A percentile compares a stretch with the other conserved stretches of the same genome.
Conservation (phyloP, 2,329 filamentous ascomycete genomes). For the Curvularia hawaiiensis region DNA sequence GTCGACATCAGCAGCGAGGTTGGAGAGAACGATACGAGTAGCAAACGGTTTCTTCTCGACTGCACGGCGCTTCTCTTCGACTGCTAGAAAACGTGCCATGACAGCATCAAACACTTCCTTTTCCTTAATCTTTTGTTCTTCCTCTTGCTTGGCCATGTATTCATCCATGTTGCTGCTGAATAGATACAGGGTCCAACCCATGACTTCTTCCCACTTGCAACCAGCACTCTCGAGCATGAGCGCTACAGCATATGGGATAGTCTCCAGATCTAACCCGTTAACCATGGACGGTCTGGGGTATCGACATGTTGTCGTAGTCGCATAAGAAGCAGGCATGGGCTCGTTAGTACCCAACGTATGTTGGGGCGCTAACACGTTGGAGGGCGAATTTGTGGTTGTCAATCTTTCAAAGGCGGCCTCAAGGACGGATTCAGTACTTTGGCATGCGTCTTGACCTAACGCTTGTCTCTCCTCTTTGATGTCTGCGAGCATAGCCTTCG, state of each 20-base stretch:
- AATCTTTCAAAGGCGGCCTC: slow-evolving; percentile 4
- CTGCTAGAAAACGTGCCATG: slow-evolving; percentile 17
- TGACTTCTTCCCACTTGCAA: slow-evolving; percentile 16
- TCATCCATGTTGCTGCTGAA: slow-evolving; percentile 17
- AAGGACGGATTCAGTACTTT: slow-evolving; percentile 9
- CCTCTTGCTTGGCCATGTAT: slow-evolving; percentile 13
- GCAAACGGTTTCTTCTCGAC: slow-evolving; percentile 15
- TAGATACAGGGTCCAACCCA: slow-evolving; percentile 20
- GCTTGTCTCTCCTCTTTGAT: neutral
- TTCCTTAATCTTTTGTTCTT: slow-evolving; percentile 16
- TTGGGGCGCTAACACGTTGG: neutral
- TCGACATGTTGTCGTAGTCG: neutral
- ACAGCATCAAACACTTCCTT: slow-evolving; percentile 11
- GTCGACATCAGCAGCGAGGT: slow-evolving; percentile 33
- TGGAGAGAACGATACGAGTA: slow-evolving; percentile 29
- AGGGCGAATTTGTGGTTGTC: neutral
- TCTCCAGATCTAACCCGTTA: neutral
- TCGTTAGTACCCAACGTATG: neutral
- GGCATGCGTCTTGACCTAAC: neutral
- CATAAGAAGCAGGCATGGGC: neutral
- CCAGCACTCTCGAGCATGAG: slow-evolving; percentile 20
- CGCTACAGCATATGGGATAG: slow-evolving; percentile 13
- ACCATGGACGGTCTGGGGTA: neutral
- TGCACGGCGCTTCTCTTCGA: slow-evolving; percentile 9
- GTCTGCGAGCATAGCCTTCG: slow-evolving; percentile 3